phyloP scores from a whole-genome alignment of 2,329 filamentous ascomycete genomes.

The Colletotrichum trifolii region DNA sequence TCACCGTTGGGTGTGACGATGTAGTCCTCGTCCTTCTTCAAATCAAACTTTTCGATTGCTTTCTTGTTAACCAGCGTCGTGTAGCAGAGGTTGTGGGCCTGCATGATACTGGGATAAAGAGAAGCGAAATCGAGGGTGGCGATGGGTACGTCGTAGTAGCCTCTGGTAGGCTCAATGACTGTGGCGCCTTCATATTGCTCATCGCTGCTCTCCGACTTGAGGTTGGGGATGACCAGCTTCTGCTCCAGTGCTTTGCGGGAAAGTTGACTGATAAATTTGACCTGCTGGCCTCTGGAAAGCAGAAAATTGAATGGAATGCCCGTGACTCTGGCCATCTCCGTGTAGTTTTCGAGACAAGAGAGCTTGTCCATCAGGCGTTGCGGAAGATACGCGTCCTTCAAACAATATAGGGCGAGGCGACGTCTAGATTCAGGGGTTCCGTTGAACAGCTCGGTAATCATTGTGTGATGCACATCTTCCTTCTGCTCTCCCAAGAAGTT shows the following conservation, averaged over 20 bases:
- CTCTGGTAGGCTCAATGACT: slow-evolving; percentile 93
- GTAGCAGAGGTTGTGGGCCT: slow-evolving; percentile 98
- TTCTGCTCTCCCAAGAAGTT: slow-evolving; percentile 98
- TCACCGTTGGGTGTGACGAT: slow-evolving; percentile 96
- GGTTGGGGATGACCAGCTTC: slow-evolving; percentile 91
- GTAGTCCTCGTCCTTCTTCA: slow-evolving; percentile 93
- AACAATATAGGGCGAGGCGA: slow-evolving; percentile 91
- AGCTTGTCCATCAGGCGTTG: slow-evolving; percentile 96
- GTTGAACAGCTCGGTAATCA: slow-evolving; percentile 99
- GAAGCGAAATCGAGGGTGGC: slow-evolving; percentile 99
- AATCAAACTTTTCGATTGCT: slow-evolving; percentile 77
- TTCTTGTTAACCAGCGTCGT: slow-evolving; percentile 88
- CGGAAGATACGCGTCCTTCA: slow-evolving; percentile 97
- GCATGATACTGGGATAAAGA: slow-evolving; percentile 98
- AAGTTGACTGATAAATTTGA: slow-evolving; percentile 97
- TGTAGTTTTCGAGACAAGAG: slow-evolving; percentile 98
- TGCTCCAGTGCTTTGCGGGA: slow-evolving; percentile 96
- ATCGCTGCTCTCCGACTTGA: slow-evolving; percentile 75
- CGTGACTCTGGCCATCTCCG: slow-evolving; percentile 99
- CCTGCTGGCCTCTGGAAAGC: slow-evolving; percentile 90
- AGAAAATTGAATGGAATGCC: slow-evolving; percentile 97
- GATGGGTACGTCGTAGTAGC: slow-evolving; percentile 94
- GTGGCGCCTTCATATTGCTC: slow-evolving; percentile 98
- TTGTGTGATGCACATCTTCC: slow-evolving; percentile 97
- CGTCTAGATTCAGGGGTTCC: slow-evolving; percentile 93